Evolutionary conservation across 345 rosid species (phyloP), one percentile per base, ranked within the genome.

Genomic region (Aurinia saxatilis): DNA sequence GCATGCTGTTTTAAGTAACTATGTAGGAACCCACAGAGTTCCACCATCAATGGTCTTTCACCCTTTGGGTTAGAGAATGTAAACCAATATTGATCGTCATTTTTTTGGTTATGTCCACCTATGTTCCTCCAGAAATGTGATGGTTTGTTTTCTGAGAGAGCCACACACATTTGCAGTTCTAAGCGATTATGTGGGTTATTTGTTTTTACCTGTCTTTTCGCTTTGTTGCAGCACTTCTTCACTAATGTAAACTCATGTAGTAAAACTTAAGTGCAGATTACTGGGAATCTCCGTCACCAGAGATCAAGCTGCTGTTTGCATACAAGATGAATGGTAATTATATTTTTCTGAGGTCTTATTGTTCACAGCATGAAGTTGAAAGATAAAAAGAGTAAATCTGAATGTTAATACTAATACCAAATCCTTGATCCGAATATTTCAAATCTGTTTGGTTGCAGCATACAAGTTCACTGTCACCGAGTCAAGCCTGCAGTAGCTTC

Each of bases 11-110:
- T 62, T 11, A 18, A 50, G 60, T 23, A 21, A 18, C 30, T 44
- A 21, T 58, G 60, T 59, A 58, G 72, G 60, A 59, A 50, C 29
- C n/a, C 35, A 57, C 8, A 21, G 57, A 16, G 16, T 25, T 16
- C 34, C 6, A 15, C 15, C 3, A 37, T 61, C 14, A 52, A 36
- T 34, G 36, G 17, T 53, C 34, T 18, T 18, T 12, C 14, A 35
- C 37, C 6, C 18, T 34, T 63, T 27, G 25, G 45, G 45, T 48
- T 61, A 25, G 36, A 36, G 16, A 46, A 34, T 8, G 8, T 13
- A 29, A 5, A 50, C 21, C 12, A 10, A 29, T 40, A 33, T 15
- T 14, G 44, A 13, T 39, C 44, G 9, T 19, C 31, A 21, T 23
- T 8, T n/a, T n/a, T 38, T 54, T 9, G 47, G 35, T 38, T 18